Conservation (phyloP, 768 basidiomycete species). For the Clavaria fumosa region DNA sequence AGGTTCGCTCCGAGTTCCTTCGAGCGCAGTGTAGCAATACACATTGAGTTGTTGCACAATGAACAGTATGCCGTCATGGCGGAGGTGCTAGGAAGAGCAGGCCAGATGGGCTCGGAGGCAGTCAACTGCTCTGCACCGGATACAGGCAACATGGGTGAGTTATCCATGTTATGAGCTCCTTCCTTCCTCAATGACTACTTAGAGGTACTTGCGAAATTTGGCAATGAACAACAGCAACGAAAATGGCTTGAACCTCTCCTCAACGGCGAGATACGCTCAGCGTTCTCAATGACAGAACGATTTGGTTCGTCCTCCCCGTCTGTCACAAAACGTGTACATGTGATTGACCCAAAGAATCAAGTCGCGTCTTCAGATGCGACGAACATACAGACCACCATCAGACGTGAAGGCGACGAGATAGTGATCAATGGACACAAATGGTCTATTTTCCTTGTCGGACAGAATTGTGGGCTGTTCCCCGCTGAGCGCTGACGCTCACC, state of each 20-base stretch:
- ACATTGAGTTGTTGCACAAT: too few relatives aligned
- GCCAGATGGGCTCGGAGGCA: conserved; percentile 69
- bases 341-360: conserved; percentile 15
- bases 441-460: conserved; percentile 26
- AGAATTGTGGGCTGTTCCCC: too few relatives aligned
- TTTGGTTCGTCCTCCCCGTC: conserved; percentile 34
- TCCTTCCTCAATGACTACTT: conserved; percentile 7
- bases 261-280: conserved; percentile 84
- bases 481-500: not conserved
- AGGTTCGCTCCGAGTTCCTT: conserved; percentile 33
- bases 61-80: conserved; percentile 90
- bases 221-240: conserved; percentile 79
- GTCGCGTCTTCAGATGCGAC: conserved; percentile 94
- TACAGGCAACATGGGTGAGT: conserved; percentile 92
- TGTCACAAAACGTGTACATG: not conserved
- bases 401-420: conserved; percentile 72
- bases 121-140: conserved; percentile 95
- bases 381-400: conserved; percentile 82
- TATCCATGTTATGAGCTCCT: not conserved
- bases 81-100: conserved; percentile 79
- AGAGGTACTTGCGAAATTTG: conserved; percentile 97
- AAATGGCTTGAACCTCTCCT: conserved; percentile 80
- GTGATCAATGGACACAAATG: conserved; percentile 97
- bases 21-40: not conserved
- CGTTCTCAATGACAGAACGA: conserved; percentile 96